Percentiles rank a stretch among this genome's conserved stretches.
These are phyloP conservation scores for Nemania sp. DNA, from an alignment of 2,329 filamentous ascomycete species.

Conservation along the genomic window DNA sequence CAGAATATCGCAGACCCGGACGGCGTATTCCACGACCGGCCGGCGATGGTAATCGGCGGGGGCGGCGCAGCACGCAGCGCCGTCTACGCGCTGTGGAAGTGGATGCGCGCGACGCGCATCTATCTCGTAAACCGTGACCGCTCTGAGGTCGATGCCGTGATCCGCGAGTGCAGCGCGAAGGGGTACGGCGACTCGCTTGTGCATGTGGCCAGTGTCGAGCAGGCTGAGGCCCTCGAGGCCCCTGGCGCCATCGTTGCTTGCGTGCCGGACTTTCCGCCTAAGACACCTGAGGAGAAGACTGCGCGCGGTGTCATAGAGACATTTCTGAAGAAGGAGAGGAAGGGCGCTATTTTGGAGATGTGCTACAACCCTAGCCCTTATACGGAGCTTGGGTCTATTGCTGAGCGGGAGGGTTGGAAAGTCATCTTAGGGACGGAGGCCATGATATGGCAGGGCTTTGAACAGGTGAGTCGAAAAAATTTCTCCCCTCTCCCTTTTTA, in stretches of 20 bases:
- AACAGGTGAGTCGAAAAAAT: conserved; percentile 63
- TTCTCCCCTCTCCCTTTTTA: neutral
- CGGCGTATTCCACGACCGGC: conserved; percentile 65
- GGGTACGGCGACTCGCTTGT: conserved; percentile 71
- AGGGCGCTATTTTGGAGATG: conserved; percentile 82
- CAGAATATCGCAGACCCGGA: conserved; percentile 64
- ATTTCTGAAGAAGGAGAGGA: conserved; percentile 62
- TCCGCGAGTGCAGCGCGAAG: conserved; percentile 70
- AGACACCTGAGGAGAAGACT: conserved; percentile 70
- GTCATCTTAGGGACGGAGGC: conserved; percentile 82
- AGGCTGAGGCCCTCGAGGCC: conserved; percentile 68
- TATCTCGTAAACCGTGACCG: conserved; percentile 83
- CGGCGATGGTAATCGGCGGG: conserved; percentile 80
- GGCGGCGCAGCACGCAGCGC: conserved; percentile 83
- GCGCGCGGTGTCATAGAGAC: conserved; percentile 68
- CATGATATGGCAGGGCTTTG: conserved; percentile 80
- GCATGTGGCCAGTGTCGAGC: conserved; percentile 70
- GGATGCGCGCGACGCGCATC: conserved; percentile 74
- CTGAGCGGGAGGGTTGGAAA: conserved; percentile 73
- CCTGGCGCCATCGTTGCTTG: conserved; percentile 79
- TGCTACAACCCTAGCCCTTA: conserved; percentile 82
- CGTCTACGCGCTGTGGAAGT: conserved; percentile 79
- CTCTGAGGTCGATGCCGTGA: conserved; percentile 73
- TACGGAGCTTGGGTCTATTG: conserved; percentile 73
- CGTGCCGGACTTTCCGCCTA: conserved; percentile 80